Evolutionary conservation across 2,329 filamentous ascomycete species (phyloP), one percentile per base, ranked within the genome.

Genomic region (Mycosphaerella sp.): DNA sequence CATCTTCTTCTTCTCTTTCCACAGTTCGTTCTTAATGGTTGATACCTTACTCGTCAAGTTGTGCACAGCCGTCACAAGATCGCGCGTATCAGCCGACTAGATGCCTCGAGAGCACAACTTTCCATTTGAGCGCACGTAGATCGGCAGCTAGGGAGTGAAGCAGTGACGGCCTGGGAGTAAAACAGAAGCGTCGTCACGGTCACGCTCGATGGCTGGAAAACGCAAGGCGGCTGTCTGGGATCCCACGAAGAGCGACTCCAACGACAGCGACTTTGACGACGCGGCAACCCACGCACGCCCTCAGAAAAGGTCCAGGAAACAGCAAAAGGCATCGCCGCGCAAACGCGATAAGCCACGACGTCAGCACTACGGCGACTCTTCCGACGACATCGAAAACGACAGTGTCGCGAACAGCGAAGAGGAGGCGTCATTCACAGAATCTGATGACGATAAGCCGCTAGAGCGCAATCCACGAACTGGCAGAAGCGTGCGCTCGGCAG

Each of bases 391-490:
- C 32, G 54, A 57, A 7, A 66, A 70, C 55, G 59, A 64, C 45
- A 71, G 72, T 14, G 69, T 70, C 45, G 68, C 72, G 17, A 55
- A 69, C 6, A 71, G 69, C 8, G 73, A 75, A 43, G 71, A 74
- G 23, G 72, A 62, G 63, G 66, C 56, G 14, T 73, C 72, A 2
- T 71, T 70, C 47, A 73, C 72, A 8, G 74, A 75, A 12, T 57
- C 73, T 6, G 71, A 71, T 36, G 71, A 76, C 40, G 76, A 77
- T 23, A 74, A 74, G 54, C 76, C 79, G 6, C 69, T 76, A 1
- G 78, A 80, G 62, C 73, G 76, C 54, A 83, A 82, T 62, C 78
- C 79, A 14, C 65, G 64, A 38, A 78, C 79, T 47, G 82, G 82
- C 36, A 73, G 80, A 45, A 74, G 77, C 43, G 76, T 78, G 59